Evolutionary conservation across 1,139 yeast species (phyloP), one percentile per base, ranked within the genome.

Genomic region (Yamadazyma diddensiae): DNA sequence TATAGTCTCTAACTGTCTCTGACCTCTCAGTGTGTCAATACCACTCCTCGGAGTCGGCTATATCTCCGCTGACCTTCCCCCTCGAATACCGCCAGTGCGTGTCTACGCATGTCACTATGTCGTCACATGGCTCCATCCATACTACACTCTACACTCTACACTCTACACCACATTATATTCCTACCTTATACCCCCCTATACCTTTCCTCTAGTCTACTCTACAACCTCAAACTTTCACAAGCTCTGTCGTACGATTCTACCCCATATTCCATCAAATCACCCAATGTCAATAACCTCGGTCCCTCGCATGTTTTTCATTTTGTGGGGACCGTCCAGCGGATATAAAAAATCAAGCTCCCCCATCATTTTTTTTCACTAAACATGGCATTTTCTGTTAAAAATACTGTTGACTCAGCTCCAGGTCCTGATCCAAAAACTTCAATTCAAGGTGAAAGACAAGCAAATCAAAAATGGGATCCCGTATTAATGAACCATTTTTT

Each of bases 401-500:
- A 41, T 21, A 36, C 47, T 14, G 43, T 50, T 13, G 47, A 44
- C 21, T 39, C 54, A 11, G 21, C 35, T 4, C 33, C 36, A 17
- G 52, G 51, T 18, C 75, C 74, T 12, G 53, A 63, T 34, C 73
- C 75, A 10, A 58, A 57, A 14, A 55, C 50, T 15, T 44, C 52
- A 21, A 65, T 70, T 37, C 51, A 55, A 46, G 39, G 43, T 11
- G 74, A 68, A 43, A 51, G 76, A 37, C 42, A 49, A n/a, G 27
- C 37, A 14, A 43, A 42, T 23, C 54, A 58, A 15, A 50, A 52
- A 25, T 69, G 70, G 46, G 67, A 70, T 45, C 57, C 67, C 14
- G 59, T 61, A 35, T 51, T 55, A 30, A 69, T 72, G 77, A 70
- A 70, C 45, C 50, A 57, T 30, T 72, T 71, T 42, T 53, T 72